These are phyloP conservation scores for Coelastrella sp. DNA, from an alignment of 139 green algal genomes.

Conservation along the genomic window DNA sequence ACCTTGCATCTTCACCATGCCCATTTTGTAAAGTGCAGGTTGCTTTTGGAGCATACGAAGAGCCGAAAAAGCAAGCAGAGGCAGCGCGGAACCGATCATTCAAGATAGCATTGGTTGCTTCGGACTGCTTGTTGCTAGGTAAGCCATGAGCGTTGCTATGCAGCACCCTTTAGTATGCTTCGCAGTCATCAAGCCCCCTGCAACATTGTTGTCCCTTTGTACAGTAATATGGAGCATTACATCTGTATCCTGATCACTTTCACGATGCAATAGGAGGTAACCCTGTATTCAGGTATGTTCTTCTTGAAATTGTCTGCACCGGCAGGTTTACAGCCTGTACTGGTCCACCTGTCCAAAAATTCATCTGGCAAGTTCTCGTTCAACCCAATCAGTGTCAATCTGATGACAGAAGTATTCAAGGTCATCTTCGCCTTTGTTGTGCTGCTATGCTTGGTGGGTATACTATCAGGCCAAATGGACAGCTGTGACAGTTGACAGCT, in stretches of 20 bases:
- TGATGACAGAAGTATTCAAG: slow-evolving; percentile 93
- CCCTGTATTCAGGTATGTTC: not conserved
- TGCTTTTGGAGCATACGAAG: slow-evolving; percentile 64
- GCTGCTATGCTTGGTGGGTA: slow-evolving; percentile 77
- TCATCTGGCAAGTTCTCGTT: slow-evolving; percentile 87
- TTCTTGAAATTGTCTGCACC: not conserved
- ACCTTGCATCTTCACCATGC: not conserved
- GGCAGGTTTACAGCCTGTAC: slow-evolving; percentile 89
- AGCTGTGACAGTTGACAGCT: no score
- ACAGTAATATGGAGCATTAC: no score
- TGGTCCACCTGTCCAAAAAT: slow-evolving; percentile 96
- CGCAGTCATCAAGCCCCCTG: no score
- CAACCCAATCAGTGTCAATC: slow-evolving; percentile 92
- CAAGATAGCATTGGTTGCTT: slow-evolving; percentile 81
- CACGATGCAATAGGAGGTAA: not conserved
- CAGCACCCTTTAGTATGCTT: no score
- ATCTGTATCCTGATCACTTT: no score
- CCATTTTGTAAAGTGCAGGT: slow-evolving; percentile 32
- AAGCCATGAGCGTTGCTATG: not conserved
- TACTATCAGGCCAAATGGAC: no score
- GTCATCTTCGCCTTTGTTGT: slow-evolving; percentile 86
- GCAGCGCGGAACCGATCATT: slow-evolving; percentile 38
- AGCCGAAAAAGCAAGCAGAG: slow-evolving; percentile 24
- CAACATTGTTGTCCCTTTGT: no score
- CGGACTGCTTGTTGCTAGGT: slow-evolving; percentile 90